phyloP scores from a whole-genome alignment of 1,284 basidiomycete genomes.

The Singerocomus rubriflavus region DNA sequence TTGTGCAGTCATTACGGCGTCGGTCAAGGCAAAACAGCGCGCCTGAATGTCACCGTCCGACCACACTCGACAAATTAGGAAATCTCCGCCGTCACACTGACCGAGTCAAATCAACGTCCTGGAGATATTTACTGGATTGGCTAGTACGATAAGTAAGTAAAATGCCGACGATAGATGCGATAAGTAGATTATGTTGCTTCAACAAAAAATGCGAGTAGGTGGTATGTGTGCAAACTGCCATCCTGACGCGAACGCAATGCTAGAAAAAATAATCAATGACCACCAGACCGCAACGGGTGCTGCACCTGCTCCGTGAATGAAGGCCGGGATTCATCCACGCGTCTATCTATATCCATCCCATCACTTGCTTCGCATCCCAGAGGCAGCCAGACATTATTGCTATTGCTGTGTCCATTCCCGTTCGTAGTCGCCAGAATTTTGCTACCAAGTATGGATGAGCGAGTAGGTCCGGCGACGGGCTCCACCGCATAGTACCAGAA shows the following conservation, averaged over 20 bases:
- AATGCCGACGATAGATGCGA: constrained; percentile 24
- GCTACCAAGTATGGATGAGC: constrained; percentile 11
- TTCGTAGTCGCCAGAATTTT: constrained; percentile 18
- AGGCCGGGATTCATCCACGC: constrained; percentile 13
- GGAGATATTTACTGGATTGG: not conserved
- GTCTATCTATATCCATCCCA: constrained; percentile 30
- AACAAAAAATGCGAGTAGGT: constrained; percentile 27
- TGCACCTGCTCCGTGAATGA: constrained; percentile 15
- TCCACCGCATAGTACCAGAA: constrained; percentile 83
- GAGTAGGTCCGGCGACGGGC: constrained; percentile 42
- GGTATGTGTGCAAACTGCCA: constrained; percentile 28
- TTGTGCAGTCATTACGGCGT: constrained; percentile 51
- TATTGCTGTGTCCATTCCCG: constrained; percentile 16
- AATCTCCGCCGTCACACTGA: not conserved
- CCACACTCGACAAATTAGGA: constrained; percentile 17
- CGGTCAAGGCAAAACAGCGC: too few species aligned
- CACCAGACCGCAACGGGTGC: constrained; percentile 5
- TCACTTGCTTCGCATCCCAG: constrained; percentile 1
- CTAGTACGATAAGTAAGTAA: constrained; percentile 17
- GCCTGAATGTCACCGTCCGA: not conserved
- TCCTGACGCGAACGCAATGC: constrained; percentile 10
- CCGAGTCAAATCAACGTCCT: too few species aligned
- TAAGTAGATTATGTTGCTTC: constrained; percentile 28
- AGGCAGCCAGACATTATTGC: constrained; percentile 8
- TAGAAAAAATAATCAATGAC: constrained; percentile 11